These are phyloP conservation scores for Fragilariopsis cylindrus DNA, from an alignment of 108 stramenopile species.

Conservation along the genomic window DNA sequence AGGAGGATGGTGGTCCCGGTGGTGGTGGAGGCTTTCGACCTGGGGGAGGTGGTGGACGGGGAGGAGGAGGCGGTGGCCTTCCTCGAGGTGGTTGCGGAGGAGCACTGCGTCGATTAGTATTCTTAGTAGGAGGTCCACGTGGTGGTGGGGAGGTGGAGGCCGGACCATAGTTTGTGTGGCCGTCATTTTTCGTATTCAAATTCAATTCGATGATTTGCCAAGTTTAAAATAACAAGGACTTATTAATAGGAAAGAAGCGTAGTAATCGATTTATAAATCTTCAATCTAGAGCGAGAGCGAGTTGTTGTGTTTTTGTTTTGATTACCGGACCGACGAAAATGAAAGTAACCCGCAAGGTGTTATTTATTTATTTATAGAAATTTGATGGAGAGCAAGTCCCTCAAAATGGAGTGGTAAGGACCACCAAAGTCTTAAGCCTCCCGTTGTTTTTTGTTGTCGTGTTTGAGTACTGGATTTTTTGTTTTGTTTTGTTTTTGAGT, in stretches of 20 bases:
- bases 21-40: constrained; percentile 38
- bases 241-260: too few relatives aligned
- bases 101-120: neutral
- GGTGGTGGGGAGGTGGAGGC: constrained; percentile 46
- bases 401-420: constrained; percentile 10
- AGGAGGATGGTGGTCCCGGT: constrained; percentile 18
- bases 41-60: constrained; percentile 31
- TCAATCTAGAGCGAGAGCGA: neutral
- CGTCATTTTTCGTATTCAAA: constrained; percentile 27
- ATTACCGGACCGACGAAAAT: too few relatives aligned
- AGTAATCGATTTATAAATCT: too few relatives aligned
- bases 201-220: neutral
- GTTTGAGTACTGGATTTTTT: neutral
- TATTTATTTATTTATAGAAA: neutral
- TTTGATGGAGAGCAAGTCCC: constrained; percentile 7
- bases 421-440: constrained; percentile 6
- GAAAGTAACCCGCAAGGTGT: too few relatives aligned
- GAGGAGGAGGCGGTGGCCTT: constrained; percentile 45
- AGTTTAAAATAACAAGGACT: neutral
- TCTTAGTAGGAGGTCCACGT: constrained; percentile 23
- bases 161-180: constrained; percentile 50
- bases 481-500: neutral
- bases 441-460: neutral
- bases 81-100: constrained; percentile 22
- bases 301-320: neutral